Percentiles rank a stretch among this genome's conserved stretches.
phyloP scores from a whole-genome alignment of 495 filamentous ascomycete genomes.

The Annulohypoxylon bovei region DNA sequence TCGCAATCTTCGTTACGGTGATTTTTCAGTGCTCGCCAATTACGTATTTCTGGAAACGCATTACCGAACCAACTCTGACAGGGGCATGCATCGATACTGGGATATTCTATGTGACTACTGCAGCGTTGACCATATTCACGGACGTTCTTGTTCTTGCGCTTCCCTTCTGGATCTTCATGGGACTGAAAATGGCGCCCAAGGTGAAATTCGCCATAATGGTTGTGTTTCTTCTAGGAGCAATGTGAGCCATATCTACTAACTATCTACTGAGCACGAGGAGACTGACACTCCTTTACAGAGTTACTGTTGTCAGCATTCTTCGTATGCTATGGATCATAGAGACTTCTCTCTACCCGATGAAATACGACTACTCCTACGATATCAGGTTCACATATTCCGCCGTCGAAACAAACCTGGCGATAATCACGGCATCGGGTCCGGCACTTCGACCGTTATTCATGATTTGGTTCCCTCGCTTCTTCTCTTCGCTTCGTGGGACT shows the following conservation, averaged over 20 bases:
- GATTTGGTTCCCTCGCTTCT: conserved; percentile 53
- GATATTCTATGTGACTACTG: conserved; percentile 57
- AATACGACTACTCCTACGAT: conserved; percentile 44
- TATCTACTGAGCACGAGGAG: not conserved
- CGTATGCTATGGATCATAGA: conserved; percentile 48
- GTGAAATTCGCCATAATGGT: conserved; percentile 60
- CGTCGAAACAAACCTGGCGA: conserved; percentile 65
- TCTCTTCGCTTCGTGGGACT: conserved; percentile 38
- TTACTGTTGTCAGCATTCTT: conserved; percentile 61
- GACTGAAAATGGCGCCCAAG: conserved; percentile 56
- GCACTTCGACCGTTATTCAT: conserved; percentile 55
- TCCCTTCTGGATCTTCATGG: conserved; percentile 59
- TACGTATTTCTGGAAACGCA: conserved; percentile 56
- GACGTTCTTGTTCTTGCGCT: conserved; percentile 61
- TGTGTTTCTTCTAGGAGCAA: conserved; percentile 61
- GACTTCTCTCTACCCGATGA: conserved; percentile 38
- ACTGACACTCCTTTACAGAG: conserved; percentile 48
- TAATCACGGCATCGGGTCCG: conserved; percentile 62
- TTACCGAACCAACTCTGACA: conserved; percentile 46
- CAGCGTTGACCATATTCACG: conserved; percentile 61
- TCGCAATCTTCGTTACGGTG: conserved; percentile 65
- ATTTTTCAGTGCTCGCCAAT: conserved; percentile 68
- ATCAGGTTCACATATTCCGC: conserved; percentile 63
- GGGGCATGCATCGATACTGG: conserved; percentile 62
- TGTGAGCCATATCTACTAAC: conserved; percentile 49